A percentile compares a stretch with the other conserved stretches of the same genome.
Evolutionary conservation across 1,284 basidiomycete genomes (phyloP).

Genomic region (Melampsora americana): DNA sequence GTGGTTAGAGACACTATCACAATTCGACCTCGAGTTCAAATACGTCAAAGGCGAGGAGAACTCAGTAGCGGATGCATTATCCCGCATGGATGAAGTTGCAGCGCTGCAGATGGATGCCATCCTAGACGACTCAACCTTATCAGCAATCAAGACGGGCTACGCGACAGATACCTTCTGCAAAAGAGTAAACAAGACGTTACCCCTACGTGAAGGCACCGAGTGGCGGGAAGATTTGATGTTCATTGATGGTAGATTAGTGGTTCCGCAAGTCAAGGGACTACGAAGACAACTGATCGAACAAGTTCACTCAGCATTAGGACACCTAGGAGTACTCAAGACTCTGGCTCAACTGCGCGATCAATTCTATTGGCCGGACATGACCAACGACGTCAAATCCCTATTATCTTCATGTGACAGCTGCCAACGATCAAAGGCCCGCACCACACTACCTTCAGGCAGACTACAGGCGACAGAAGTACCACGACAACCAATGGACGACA

Average conservation of each 20-base stretch:
- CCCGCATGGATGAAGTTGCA: slow-evolving; percentile 45
- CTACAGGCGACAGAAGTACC: slow-evolving; percentile 36
- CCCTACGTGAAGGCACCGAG: background rate
- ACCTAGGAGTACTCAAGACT: slow-evolving; percentile 56
- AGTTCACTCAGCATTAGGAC: slow-evolving; percentile 54
- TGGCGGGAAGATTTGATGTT: slow-evolving; percentile 51
- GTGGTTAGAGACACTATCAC: background rate
- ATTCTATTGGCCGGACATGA: slow-evolving; percentile 58
- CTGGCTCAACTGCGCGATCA: slow-evolving; percentile 51
- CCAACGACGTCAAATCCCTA: background rate
- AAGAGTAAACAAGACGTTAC: background rate
- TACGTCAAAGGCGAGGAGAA: slow-evolving; percentile 56
- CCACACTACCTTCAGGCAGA: slow-evolving; percentile 8
- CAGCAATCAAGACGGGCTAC: too few species aligned
- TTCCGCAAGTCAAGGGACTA: slow-evolving; percentile 50
- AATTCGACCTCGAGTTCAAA: slow-evolving; percentile 43
- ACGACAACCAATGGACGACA: slow-evolving; percentile 14
- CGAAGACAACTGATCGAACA: slow-evolving; percentile 50
- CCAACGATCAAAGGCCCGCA: slow-evolving; percentile 41
- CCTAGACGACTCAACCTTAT: too few species aligned
- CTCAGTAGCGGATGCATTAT: slow-evolving; percentile 55
- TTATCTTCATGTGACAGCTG: slow-evolving; percentile 36
- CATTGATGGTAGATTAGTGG: slow-evolving; percentile 51
- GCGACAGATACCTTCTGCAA: too few species aligned
- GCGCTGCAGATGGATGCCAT: background rate